Base-by-base conservation (phyloP, 2,329 filamentous ascomycete genomes). In the Hypoxylon sp. region DNA sequence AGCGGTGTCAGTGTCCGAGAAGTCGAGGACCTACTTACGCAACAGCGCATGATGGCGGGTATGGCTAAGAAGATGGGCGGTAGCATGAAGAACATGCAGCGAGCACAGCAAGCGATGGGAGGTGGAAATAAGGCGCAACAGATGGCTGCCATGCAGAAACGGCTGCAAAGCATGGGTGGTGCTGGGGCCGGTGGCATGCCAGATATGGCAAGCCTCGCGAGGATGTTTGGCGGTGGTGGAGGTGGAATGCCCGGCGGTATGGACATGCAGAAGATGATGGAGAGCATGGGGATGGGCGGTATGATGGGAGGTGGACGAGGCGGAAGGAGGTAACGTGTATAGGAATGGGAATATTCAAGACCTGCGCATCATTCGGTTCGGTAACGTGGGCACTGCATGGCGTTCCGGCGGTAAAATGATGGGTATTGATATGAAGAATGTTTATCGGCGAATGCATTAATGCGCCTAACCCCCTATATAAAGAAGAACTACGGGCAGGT, bases 31-130 rank as follows among this genome's bases (percentile, higher is more conserved):
- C 84, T 99, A 5, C 87, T 99, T n/a, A 97, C 94, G 0, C 96
- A 99, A 81, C 95, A 98, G 78, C 90, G 93, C 73, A 97, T 98
- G 92, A 99, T 99, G 96, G 92, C 93, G 0, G 93, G 93, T 63
- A 97, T 99, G 94, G 96, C 96, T 51, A 99, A 98, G 89, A 96
- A 96, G 83, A 96, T 99, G 89, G 95, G 96, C 62, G 94, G 94
- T 39, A 94, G 93, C 78, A 97, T 97, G 91, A 96, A 96, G 82
- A 97, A 97, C 77, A 96, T 98, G 91, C 93, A 97, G 78, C 90
- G 91, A 54, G 94, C 94, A 0, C 94, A 98, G 80, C 91, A 91
- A 59, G 93, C 92, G 69, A 93, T 97, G 90, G 92, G 91, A 27
- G 94, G 94, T 46, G 92, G 90, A 29, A 97, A 97, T 81, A 95